A percentile compares a stretch with the other conserved stretches of the same genome.
These are phyloP conservation scores for Mycena crocata DNA, from an alignment of 768 basidiomycete species.

Conservation along the genomic window DNA sequence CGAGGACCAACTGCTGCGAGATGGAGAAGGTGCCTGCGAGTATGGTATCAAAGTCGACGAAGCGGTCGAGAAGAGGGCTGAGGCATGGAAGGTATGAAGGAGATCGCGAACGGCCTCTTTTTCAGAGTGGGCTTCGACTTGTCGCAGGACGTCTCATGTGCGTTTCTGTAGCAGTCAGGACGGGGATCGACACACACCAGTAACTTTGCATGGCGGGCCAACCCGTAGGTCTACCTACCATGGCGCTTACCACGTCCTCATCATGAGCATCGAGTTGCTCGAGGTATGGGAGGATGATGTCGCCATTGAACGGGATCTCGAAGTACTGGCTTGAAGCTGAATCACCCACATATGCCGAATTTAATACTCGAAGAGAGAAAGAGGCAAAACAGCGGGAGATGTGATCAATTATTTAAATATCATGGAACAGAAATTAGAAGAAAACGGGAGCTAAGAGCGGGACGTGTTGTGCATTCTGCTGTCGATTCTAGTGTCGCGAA, in stretches of 20 bases:
- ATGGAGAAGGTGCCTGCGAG: conserved; percentile 6
- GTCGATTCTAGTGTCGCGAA: too few relatives aligned
- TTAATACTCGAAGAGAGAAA: too few relatives aligned
- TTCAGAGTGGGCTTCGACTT: conserved; percentile 5
- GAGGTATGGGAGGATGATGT: neutral
- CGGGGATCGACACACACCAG: neutral
- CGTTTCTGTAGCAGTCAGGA: neutral
- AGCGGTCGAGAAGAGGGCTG: conserved; percentile 19
- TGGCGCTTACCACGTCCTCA: neutral
- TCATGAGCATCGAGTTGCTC: conserved; percentile 13
- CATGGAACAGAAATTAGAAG: too few relatives aligned
- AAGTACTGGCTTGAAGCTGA: too few relatives aligned
- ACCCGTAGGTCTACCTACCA: neutral
- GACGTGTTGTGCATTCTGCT: too few relatives aligned
- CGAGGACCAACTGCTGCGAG: conserved; percentile 13
- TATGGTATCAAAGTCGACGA: conserved; percentile 20
- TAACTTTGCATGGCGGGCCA: neutral
- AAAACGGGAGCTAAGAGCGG: too few relatives aligned
- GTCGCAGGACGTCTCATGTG: conserved; percentile 2
- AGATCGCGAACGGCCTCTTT: conserved; percentile 6
- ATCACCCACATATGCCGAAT: too few relatives aligned
- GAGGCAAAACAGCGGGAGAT: too few relatives aligned
- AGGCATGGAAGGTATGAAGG: neutral
- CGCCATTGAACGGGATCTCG: neutral
- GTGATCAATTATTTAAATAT: too few relatives aligned